Percentiles rank a stretch among this genome's conserved stretches.
Conservation (phyloP, 306 rosid species). For the Cicer yamashitae region DNA sequence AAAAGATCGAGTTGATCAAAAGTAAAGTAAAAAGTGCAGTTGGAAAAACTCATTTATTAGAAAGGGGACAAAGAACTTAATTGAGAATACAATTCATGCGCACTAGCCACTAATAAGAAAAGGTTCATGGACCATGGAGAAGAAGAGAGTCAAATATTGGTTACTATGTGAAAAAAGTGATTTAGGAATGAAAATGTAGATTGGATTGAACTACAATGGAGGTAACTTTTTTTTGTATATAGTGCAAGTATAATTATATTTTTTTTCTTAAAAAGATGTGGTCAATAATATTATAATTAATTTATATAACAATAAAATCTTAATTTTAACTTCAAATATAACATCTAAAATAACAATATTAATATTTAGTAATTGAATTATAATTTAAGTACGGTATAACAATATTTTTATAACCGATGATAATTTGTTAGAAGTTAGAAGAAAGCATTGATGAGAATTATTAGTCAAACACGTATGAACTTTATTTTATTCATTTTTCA, state of each 20-base stretch:
- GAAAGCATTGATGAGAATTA: neutral
- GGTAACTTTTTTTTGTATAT: neutral
- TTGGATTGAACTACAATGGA: neutral
- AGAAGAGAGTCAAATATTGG: conserved; percentile 39
- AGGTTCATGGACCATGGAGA: conserved; percentile 39
- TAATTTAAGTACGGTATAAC: too few species aligned
- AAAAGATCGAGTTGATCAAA: conserved; percentile 40
- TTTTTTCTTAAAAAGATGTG: too few species aligned
- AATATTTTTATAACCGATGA: too few species aligned
- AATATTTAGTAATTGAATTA: rapidly evolving
- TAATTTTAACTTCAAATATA: too few species aligned
- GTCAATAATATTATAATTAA: too few species aligned
- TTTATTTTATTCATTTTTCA: neutral
- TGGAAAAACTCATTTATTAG: conserved; percentile 33
- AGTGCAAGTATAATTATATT: too few species aligned
- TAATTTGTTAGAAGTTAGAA: too few species aligned
- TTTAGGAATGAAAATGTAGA: conserved; percentile 1
- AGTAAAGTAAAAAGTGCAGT: conserved; percentile 40
- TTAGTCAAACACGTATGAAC: neutral
- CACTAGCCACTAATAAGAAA: conserved; percentile 45
- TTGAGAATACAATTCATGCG: conserved; percentile 48
- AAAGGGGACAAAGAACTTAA: conserved; percentile 30
- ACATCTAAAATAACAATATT: too few species aligned
- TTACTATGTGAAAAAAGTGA: conserved; percentile 39
- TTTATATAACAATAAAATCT: rapidly evolving